phyloP scores from a whole-genome alignment of 768 basidiomycete species.

The Cytidiella melzeri region DNA sequence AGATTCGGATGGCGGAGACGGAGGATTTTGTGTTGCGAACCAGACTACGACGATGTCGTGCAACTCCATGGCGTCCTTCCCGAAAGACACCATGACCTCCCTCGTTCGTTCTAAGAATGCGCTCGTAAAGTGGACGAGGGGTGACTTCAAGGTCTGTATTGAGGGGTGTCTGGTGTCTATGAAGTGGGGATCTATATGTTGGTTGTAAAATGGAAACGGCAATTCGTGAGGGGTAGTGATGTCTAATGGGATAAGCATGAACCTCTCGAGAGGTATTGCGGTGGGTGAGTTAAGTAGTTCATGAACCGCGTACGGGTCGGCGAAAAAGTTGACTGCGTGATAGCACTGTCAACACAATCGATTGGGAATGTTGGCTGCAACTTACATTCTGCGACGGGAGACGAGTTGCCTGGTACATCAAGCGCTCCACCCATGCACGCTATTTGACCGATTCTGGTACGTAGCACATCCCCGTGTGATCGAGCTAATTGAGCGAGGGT shows the following conservation, averaged over 20 bases:
- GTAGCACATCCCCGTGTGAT: conserved; percentile 45
- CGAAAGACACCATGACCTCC: conserved; percentile 72
- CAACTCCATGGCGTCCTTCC: conserved; percentile 82
- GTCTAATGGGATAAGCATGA: conserved; percentile 72
- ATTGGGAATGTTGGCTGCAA: too few relatives aligned
- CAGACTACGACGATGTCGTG: conserved; percentile 89
- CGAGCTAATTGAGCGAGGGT: conserved; percentile 68
- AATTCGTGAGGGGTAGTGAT: conserved; percentile 78
- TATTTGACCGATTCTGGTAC: conserved; percentile 60
- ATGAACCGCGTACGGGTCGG: conserved; percentile 80
- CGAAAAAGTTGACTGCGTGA: conserved; percentile 76
- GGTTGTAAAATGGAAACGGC: conserved; percentile 58
- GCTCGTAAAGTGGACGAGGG: conserved; percentile 71
- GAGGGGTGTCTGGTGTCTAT: conserved; percentile 45
- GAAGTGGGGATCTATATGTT: conserved; percentile 58
- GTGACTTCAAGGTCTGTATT: conserved; percentile 39
- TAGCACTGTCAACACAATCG: too few relatives aligned
- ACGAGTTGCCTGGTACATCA: conserved; percentile 86
- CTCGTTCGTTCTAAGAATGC: conserved; percentile 70
- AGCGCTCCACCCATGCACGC: conserved; percentile 92
- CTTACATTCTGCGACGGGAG: conserved; percentile 79
- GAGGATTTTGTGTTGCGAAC: conserved; percentile 75
- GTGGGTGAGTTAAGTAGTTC: conserved; percentile 46
- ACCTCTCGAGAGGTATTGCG: conserved; percentile 57
- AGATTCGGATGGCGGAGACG: conserved; percentile 27